Conservation (phyloP, 1,284 basidiomycete genomes). For the Ustilago nuda region DNA sequence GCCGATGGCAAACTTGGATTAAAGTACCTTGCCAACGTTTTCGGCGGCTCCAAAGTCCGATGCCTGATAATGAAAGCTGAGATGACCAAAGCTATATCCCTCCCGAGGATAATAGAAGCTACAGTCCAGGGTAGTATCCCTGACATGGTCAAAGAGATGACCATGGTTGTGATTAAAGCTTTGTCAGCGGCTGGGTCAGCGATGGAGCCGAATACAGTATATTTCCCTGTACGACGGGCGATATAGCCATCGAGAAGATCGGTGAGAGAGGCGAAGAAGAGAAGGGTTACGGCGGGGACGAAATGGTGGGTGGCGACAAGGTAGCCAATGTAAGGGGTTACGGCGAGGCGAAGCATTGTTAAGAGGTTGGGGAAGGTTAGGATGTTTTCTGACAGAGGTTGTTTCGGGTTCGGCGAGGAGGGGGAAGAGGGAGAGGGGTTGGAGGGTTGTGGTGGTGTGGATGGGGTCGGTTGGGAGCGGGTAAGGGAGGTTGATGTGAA, state of each 20-base stretch:
- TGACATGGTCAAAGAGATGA: slow-evolving; percentile 84
- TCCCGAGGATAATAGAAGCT: slow-evolving; percentile 85
- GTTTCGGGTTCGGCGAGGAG: neutral
- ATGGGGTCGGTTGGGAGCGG: slow-evolving; percentile 67
- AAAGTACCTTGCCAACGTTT: slow-evolving; percentile 92
- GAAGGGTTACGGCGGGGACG: slow-evolving; percentile 80
- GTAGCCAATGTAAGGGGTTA: slow-evolving; percentile 91
- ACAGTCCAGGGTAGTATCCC: slow-evolving; percentile 86
- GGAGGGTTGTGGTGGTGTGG: slow-evolving; percentile 73
- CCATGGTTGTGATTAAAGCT: slow-evolving; percentile 91
- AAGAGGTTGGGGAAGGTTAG: slow-evolving; percentile 94
- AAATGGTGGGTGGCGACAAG: slow-evolving; percentile 88
- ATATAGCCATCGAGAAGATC: slow-evolving; percentile 93
- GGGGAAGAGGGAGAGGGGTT: slow-evolving; percentile 64
- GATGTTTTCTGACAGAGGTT: slow-evolving; percentile 80
- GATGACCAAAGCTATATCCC: slow-evolving; percentile 86
- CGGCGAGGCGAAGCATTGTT: slow-evolving; percentile 84
- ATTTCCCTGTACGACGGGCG: slow-evolving; percentile 79
- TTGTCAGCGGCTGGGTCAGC: slow-evolving; percentile 98
- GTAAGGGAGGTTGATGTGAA: slow-evolving; percentile 1
- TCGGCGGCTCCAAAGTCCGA: slow-evolving; percentile 85
- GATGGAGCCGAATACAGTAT: slow-evolving; percentile 89
- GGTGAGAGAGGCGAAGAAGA: slow-evolving; percentile 88
- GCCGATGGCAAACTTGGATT: slow-evolving; percentile 94
- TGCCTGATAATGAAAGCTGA: slow-evolving; percentile 96